phyloP scores from a whole-genome alignment of 495 filamentous ascomycete genomes.

The Tuber magnatum region DNA sequence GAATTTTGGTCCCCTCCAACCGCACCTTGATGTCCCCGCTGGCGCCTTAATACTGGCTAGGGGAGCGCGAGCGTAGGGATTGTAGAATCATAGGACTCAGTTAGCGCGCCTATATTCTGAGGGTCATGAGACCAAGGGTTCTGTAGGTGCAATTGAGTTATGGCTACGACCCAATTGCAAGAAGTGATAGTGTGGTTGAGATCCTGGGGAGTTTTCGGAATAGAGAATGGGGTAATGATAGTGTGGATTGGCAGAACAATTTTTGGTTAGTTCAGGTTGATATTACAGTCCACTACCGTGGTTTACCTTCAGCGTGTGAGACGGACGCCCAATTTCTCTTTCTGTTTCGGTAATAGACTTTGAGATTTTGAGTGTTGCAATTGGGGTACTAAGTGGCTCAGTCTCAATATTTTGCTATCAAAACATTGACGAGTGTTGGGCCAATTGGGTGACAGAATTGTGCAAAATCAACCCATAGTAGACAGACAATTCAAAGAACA shows the following conservation, averaged over 20 bases:
- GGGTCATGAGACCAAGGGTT: not conserved
- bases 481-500: not conserved
- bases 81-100: not conserved
- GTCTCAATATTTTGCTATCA: not conserved
- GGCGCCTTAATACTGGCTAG: not conserved
- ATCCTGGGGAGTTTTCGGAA: not conserved
- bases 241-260: not conserved
- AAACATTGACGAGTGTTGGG: not conserved
- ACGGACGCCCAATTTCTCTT: not conserved
- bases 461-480: not conserved
- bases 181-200: not conserved
- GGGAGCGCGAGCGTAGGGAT: not conserved
- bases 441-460: not conserved
- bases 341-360: not conserved
- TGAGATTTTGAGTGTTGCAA: not conserved
- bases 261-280: not conserved
- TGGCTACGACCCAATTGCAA: not conserved
- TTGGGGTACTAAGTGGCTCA: not conserved
- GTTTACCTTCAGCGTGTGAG: not conserved
- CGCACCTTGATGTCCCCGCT: no score
- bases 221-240: not conserved
- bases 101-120: not conserved
- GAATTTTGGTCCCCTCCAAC: not conserved
- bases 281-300: not conserved
- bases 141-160: not conserved